These are phyloP conservation scores for Vachellia collinsii DNA, from an alignment of 306 rosid species.

Conservation along the genomic window DNA sequence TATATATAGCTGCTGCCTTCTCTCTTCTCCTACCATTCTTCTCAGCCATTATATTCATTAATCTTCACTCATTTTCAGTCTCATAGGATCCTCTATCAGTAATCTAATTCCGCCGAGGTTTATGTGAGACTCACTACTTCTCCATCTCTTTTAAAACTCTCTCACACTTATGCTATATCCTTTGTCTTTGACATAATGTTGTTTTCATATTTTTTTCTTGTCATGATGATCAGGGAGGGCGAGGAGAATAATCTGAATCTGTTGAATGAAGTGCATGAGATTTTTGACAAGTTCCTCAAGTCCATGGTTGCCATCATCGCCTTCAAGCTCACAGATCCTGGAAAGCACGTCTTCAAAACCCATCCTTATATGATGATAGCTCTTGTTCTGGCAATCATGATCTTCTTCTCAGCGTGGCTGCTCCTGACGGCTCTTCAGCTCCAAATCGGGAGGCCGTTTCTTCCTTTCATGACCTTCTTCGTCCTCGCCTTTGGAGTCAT, in stretches of 20 bases:
- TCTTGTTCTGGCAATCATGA: conserved; percentile 1
- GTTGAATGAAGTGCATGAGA: background rate
- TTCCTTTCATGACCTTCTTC: background rate
- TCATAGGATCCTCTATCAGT: background rate
- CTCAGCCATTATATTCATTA: too few species aligned
- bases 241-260: background rate
- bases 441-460: background rate
- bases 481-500: conserved; percentile 6
- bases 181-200: background rate
- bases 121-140: background rate
- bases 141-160: background rate
- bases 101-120: background rate
- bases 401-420: conserved; percentile 28
- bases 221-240: conserved; percentile 8
- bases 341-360: background rate
- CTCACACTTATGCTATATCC: background rate
- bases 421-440: background rate
- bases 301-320: background rate
- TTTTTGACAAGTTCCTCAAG: conserved; percentile 9
- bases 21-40: too few species aligned
- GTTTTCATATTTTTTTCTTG: background rate
- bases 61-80: too few species aligned
- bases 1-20: too few species aligned
- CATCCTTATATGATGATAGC: background rate
- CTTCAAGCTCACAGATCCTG: background rate